Evolutionary conservation across 345 rosid species (phyloP).

Genomic region (Dipteronia dyeriana): DNA sequence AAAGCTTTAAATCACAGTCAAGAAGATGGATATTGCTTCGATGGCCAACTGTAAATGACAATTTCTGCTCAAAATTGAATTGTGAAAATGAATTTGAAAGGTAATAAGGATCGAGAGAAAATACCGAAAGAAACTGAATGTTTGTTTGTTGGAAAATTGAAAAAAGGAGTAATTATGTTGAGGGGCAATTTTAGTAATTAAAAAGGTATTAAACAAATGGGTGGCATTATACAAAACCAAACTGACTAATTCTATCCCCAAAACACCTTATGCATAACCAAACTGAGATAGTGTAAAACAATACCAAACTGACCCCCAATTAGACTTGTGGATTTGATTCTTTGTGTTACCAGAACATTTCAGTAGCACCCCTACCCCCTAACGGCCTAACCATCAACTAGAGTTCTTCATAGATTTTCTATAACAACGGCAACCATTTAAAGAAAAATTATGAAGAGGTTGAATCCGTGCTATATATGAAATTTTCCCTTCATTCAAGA

Average conservation of each 20-base stretch:
- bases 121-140: neutral
- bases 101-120: neutral
- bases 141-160: no score
- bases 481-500: neutral
- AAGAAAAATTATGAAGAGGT: neutral
- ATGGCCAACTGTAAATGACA: no score
- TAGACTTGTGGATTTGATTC: neutral
- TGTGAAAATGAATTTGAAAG: neutral
- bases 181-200: neutral
- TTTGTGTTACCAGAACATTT: neutral
- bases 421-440: neutral
- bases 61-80: neutral
- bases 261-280: neutral
- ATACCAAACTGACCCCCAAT: neutral
- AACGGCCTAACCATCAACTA: neutral
- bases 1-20: neutral
- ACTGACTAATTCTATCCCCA: neutral
- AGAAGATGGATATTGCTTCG: neutral
- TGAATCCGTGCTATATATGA: neutral
- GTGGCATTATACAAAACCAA: neutral
- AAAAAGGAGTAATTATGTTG: neutral
- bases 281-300: neutral
- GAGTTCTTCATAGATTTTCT: neutral
- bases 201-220: neutral
- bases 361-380: neutral